Percentiles rank a stretch among this genome's conserved stretches.
phyloP scores from a whole-genome alignment of 805 yeast species.

The Metschnikowia kunwiensis region DNA sequence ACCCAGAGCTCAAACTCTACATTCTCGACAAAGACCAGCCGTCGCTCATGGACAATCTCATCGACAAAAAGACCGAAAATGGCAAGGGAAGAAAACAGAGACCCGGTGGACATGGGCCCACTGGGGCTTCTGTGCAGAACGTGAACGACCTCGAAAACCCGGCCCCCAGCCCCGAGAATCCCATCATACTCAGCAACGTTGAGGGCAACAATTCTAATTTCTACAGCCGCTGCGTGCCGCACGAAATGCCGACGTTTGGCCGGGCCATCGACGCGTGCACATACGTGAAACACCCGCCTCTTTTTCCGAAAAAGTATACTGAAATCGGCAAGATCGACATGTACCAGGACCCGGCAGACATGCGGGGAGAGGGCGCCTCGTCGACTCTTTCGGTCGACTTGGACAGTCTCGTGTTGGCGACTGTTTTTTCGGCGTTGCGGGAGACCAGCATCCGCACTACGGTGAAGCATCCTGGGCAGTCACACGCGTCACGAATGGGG shows the following conservation, averaged over 20 bases:
- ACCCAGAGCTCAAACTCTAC: conserved; percentile 33
- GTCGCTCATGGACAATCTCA: conserved; percentile 33
- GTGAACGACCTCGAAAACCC: conserved; percentile 27
- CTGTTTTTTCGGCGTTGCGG: conserved; percentile 31
- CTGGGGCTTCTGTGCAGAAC: not conserved
- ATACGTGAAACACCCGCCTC: conserved; percentile 19
- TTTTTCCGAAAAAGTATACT: conserved; percentile 35
- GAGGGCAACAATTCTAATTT: conserved; percentile 4
- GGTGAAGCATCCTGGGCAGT: conserved; percentile 10
- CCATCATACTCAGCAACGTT: conserved; percentile 21
- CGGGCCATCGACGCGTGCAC: conserved; percentile 27
- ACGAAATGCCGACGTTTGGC: conserved; percentile 40
- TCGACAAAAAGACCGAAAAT: conserved; percentile 23
- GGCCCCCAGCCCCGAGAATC: conserved; percentile 26
- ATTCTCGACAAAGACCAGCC: conserved; percentile 35
- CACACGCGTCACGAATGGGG: conserved; percentile 4
- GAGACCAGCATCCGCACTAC: conserved; percentile 28
- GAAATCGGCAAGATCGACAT: conserved; percentile 35
- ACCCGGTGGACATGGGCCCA: not conserved
- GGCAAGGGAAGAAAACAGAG: conserved; percentile 2
- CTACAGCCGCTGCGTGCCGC: conserved; percentile 22
- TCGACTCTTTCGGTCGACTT: conserved; percentile 32
- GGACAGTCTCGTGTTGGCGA: conserved; percentile 31
- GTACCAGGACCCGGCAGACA: conserved; percentile 28
- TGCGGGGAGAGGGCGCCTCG: conserved; percentile 14